These are phyloP conservation scores for Sedum album DNA, from an alignment of 164 flowering plant species.

Conservation along the genomic window DNA sequence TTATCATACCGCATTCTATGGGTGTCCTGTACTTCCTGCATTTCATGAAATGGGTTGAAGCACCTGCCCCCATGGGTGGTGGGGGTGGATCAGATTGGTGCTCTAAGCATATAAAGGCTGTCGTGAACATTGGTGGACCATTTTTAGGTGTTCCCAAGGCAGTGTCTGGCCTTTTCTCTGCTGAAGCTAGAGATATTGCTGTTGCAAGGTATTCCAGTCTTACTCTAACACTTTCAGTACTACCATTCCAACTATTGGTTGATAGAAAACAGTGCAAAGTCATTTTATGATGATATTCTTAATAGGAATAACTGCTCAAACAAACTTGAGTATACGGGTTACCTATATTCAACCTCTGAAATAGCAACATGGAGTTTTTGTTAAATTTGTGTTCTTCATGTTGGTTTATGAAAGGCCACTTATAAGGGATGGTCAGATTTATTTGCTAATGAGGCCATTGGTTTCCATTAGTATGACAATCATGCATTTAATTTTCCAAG, in stretches of 20 bases:
- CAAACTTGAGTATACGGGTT: not conserved
- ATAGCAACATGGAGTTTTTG: too few relatives aligned
- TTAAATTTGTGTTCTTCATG: too few relatives aligned
- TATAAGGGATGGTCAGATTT: too few relatives aligned
- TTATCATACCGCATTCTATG: conserved; percentile 78
- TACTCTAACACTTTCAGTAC: not conserved
- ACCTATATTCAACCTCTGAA: too few relatives aligned
- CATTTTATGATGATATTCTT: not conserved
- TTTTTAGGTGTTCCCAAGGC: conserved; percentile 96
- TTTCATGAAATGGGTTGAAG: conserved; percentile 84
- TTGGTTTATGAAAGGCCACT: too few relatives aligned
- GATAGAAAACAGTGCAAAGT: not conserved
- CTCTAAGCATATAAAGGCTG: conserved; percentile 62
- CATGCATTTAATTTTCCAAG: not conserved
- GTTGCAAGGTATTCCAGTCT: conserved; percentile 56
- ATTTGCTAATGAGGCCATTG: too few relatives aligned
- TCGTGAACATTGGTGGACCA: conserved; percentile 87
- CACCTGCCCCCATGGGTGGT: conserved; percentile 83
- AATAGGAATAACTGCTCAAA: not conserved
- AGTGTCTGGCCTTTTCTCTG: conserved; percentile 82
- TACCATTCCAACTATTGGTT: not conserved
- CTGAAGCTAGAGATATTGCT: conserved; percentile 94
- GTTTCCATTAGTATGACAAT: not conserved
- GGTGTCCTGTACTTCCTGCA: conserved; percentile 68
- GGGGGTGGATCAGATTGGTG: conserved; percentile 83